Evolutionary conservation across 768 basidiomycete species (phyloP).

Genomic region (Hygrophoropsis aurantiaca): DNA sequence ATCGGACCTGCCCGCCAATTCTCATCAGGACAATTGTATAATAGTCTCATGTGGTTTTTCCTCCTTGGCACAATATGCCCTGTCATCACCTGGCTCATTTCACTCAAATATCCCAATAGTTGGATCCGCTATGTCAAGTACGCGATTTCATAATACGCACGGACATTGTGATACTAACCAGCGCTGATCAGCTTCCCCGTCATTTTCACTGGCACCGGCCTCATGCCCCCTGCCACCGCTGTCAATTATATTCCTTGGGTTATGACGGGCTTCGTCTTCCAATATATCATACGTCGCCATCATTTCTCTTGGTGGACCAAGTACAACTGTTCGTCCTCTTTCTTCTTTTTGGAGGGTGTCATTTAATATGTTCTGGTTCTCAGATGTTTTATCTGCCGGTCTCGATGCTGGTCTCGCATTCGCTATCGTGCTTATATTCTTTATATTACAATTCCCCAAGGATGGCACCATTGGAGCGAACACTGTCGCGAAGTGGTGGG

Average conservation of each 20-base stretch:
- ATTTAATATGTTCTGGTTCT: neutral
- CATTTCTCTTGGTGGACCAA: constrained; percentile 24
- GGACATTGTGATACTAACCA: neutral
- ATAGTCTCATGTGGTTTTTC: constrained; percentile 68
- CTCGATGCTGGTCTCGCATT: constrained; percentile 26
- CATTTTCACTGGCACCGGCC: constrained; percentile 34
- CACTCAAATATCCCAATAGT: constrained; percentile 57
- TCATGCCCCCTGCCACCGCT: constrained; percentile 44
- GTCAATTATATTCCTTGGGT: constrained; percentile 45
- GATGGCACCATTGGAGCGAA: constrained; percentile 22
- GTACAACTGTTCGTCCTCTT: constrained; percentile 26
- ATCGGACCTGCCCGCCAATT: constrained; percentile 70
- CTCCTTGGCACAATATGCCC: constrained; percentile 63
- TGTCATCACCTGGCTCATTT: constrained; percentile 47
- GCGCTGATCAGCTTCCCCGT: constrained; percentile 30
- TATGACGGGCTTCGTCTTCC: constrained; percentile 19
- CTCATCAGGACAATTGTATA: constrained; percentile 59
- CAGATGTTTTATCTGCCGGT: constrained; percentile 26
- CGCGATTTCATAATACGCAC: constrained; percentile 16
- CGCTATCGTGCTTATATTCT: constrained; percentile 28
- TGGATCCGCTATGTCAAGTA: constrained; percentile 58
- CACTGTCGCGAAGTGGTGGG: constrained; percentile 44
- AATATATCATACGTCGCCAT: constrained; percentile 19
- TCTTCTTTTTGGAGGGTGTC: neutral
- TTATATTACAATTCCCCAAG: constrained; percentile 5